Evolutionary conservation across 2,329 filamentous ascomycete species (phyloP), one percentile per base, ranked within the genome.

Genomic region (Cytospora piceae): DNA sequence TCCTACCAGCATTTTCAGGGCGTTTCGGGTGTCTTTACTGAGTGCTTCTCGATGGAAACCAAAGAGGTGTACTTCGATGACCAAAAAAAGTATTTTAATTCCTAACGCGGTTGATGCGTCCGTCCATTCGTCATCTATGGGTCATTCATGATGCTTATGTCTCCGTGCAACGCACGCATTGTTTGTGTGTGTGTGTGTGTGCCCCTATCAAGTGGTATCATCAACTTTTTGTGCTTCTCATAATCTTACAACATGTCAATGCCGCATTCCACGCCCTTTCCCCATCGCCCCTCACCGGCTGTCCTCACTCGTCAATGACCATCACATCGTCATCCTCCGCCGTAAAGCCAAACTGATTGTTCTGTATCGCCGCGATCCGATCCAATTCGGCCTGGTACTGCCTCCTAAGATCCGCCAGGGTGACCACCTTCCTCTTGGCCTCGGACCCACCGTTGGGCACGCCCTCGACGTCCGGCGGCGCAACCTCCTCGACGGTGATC

Each of bases 381-480:
- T 99, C 95, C 73, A 99, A 80, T 77, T 98, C 93, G 29, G 86
- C 87, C 78, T 96, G 92, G 76, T 97, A 99, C 75, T 94, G 91
- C 77, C 90, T 92, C 73, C 94, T 86, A 61, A 98, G 82, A 75
- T 97, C 94, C 34, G 90, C 90, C 63, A 99, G 80, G 37, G 92
- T 97, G 20, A 98, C 85, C 42, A 98, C 88, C 74, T 86, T 90
- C 68, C 94, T 87, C 80, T 90, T 90, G 17, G 77, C 24, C 32
- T 65, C 58, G 32, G 57, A 42, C 24, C 61, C 37, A 17, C 62
- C 58, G 20, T 67, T 66, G 22, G 64, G 56, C 32, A 61, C 68
- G 22, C 37, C 53, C 6, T 69, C 67, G 49, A 66, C 22, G 3
- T 56, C 65, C 29, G 64, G 55, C 72, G 61, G 78, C 74, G 75